These are phyloP conservation scores for Podospora sp. DNA, from an alignment of 495 filamentous ascomycete species.

Conservation along the genomic window DNA sequence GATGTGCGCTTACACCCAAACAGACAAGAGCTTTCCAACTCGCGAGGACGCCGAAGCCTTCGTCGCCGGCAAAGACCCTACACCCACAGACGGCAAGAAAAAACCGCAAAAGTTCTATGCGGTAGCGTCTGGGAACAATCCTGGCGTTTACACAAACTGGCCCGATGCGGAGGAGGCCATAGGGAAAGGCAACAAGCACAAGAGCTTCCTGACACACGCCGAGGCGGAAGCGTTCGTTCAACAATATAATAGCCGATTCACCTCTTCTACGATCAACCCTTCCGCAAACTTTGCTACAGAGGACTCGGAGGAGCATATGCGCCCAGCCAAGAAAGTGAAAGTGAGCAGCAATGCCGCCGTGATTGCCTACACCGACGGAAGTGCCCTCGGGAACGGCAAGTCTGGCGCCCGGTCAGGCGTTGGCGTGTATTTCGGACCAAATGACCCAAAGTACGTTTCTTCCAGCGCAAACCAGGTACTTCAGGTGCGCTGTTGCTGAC, in stretches of 20 bases:
- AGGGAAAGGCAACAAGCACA: slow-evolving; percentile 74
- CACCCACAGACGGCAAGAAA: slow-evolving; percentile 27
- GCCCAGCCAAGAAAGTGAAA: slow-evolving; percentile 63
- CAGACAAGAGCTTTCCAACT: slow-evolving; percentile 83
- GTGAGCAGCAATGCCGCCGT: slow-evolving; percentile 53
- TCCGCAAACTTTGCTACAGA: slow-evolving; percentile 31
- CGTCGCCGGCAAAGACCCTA: slow-evolving; percentile 61
- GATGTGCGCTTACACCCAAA: too few species aligned
- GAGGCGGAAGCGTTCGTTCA: slow-evolving; percentile 66
- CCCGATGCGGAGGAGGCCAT: slow-evolving; percentile 75
- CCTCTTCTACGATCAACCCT: neutral
- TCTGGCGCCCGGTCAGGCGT: slow-evolving; percentile 74
- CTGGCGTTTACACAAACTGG: slow-evolving; percentile 92
- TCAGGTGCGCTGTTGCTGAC: neutral
- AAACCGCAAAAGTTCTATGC: slow-evolving; percentile 70
- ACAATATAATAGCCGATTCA: slow-evolving; percentile 48
- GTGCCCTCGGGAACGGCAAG: slow-evolving; percentile 74
- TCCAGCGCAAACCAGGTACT: neutral
- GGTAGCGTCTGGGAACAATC: slow-evolving; percentile 76
- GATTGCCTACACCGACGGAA: slow-evolving; percentile 89
- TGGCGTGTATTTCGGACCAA: slow-evolving; percentile 83
- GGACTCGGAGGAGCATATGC: slow-evolving; percentile 38
- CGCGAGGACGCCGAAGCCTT: slow-evolving; percentile 78
- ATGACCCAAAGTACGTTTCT: slow-evolving; percentile 64
- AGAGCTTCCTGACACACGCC: slow-evolving; percentile 72